A percentile compares a stretch with the other conserved stretches of the same genome.
Evolutionary conservation across 2,329 filamentous ascomycete genomes (phyloP).

Genomic region (Beauveria varroae): DNA sequence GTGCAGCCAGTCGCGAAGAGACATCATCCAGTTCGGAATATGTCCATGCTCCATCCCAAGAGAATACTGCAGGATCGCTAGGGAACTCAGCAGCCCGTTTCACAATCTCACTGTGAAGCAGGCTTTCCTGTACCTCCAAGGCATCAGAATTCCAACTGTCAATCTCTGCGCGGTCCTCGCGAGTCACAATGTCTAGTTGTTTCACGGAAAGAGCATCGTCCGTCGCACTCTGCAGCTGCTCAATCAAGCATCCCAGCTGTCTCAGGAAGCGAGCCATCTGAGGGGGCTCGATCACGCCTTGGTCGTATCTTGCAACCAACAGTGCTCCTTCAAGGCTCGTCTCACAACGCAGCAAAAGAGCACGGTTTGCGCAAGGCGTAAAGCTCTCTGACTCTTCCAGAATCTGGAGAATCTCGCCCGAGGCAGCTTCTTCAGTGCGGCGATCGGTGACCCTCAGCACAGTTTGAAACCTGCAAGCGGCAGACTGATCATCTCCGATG

Average conservation of each 20-base stretch:
- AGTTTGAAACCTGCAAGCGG: neutral
- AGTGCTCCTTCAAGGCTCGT: neutral
- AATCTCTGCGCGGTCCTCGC: neutral
- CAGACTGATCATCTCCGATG: neutral
- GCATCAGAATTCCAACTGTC: neutral
- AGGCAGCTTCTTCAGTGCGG: neutral
- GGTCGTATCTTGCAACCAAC: neutral
- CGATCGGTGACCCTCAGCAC: neutral
- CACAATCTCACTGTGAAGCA: neutral
- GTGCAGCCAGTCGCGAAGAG: conserved; percentile 3
- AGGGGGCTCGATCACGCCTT: neutral
- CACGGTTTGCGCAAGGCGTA: neutral
- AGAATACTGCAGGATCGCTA: neutral
- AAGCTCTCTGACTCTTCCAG: neutral
- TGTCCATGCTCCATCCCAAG: conserved; percentile 8
- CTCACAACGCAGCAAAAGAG: neutral
- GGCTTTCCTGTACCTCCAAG: neutral
- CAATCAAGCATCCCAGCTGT: neutral
- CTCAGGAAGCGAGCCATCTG: neutral
- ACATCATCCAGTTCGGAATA: conserved; percentile 14
- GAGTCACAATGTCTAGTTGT: neutral
- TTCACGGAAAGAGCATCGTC: neutral
- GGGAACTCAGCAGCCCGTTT: neutral
- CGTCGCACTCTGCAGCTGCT: neutral
- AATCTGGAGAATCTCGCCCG: neutral